These are phyloP conservation scores for Lecanicillium sp. DNA, from an alignment of 2,329 filamentous ascomycete genomes.

Conservation along the genomic window DNA sequence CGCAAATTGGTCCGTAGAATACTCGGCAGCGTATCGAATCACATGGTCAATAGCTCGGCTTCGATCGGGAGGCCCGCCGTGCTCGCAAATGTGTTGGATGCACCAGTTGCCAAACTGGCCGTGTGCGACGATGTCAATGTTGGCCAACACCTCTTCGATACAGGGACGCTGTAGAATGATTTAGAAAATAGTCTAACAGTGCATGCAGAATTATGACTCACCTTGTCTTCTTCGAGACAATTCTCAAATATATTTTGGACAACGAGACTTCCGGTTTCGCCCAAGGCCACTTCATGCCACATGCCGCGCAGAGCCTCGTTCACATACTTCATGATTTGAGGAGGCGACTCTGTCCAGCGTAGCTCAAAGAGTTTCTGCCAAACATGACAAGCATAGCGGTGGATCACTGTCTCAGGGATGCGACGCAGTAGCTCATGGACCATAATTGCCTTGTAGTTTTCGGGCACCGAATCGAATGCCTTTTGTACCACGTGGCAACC, in stretches of 20 bases:
- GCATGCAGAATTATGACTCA: slow-evolving; percentile 28
- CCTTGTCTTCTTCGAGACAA: slow-evolving; percentile 97
- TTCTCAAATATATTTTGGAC: slow-evolving; percentile 99
- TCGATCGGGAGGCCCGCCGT: slow-evolving; percentile 83
- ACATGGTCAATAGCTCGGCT: slow-evolving; percentile 93
- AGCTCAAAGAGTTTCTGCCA: slow-evolving; percentile 99
- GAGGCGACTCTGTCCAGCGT: slow-evolving; percentile 87
- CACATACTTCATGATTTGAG: slow-evolving; percentile 97
- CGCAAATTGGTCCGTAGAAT: slow-evolving; percentile 98
- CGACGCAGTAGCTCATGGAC: slow-evolving; percentile 93
- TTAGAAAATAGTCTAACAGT: slow-evolving; percentile 12
- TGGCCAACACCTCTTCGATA: slow-evolving; percentile 90
- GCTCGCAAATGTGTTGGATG: slow-evolving; percentile 98
- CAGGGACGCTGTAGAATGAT: slow-evolving; percentile 64
- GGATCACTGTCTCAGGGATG: slow-evolving; percentile 96
- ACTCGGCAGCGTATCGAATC: slow-evolving; percentile 85
- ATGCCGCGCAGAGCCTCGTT: slow-evolving; percentile 91
- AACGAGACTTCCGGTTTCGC: slow-evolving; percentile 93
- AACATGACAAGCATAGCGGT: slow-evolving; percentile 96
- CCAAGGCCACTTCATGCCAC: slow-evolving; percentile 97
- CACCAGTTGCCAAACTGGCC: slow-evolving; percentile 99
- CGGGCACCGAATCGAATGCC: slow-evolving; percentile 93
- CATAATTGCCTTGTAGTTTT: slow-evolving; percentile 97
- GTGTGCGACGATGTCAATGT: slow-evolving; percentile 93
- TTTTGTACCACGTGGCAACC: slow-evolving; percentile 98